These are phyloP conservation scores for Staphylotrichum longicolle DNA, from an alignment of 495 filamentous ascomycete genomes.

Conservation along the genomic window DNA sequence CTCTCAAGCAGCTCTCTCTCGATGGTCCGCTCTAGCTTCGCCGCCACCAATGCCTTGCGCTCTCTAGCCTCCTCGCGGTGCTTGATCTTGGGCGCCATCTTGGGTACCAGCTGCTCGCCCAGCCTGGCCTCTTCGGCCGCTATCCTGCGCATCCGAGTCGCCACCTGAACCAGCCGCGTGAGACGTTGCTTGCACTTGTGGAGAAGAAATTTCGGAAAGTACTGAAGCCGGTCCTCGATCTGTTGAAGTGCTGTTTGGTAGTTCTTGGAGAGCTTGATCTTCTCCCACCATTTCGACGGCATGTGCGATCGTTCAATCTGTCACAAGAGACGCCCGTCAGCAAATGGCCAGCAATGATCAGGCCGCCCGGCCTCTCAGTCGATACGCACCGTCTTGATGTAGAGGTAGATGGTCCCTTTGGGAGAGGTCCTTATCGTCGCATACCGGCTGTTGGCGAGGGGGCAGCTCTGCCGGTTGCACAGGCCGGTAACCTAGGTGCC, in stretches of 20 bases:
- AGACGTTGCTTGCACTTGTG: slow-evolving; percentile 99
- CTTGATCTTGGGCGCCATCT: slow-evolving; percentile 88
- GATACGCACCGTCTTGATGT: slow-evolving; percentile 80
- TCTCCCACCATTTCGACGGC: slow-evolving; percentile 92
- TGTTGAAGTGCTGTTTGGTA: slow-evolving; percentile 81
- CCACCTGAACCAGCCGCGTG: slow-evolving; percentile 89
- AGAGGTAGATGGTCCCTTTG: slow-evolving; percentile 82
- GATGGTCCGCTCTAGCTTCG: slow-evolving; percentile 93
- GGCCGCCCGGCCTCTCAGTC: neutral
- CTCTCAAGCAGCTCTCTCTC: slow-evolving; percentile 94
- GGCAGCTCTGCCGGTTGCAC: slow-evolving; percentile 92
- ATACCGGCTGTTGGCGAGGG: slow-evolving; percentile 92
- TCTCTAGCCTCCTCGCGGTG: slow-evolving; percentile 87
- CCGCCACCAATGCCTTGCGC: slow-evolving; percentile 88
- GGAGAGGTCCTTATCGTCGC: slow-evolving; percentile 86
- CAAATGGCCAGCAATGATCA: neutral
- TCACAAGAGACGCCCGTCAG: neutral
- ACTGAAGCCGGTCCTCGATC: slow-evolving; percentile 83
- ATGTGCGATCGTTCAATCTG: slow-evolving; percentile 76
- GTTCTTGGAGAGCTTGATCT: slow-evolving; percentile 83
- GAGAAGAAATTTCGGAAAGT: slow-evolving; percentile 93
- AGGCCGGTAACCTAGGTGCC: slow-evolving; percentile 64
- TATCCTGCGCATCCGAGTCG: slow-evolving; percentile 77
- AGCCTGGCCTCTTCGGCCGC: slow-evolving; percentile 84
- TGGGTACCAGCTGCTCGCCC: slow-evolving; percentile 87